Evolutionary conservation across 2,329 filamentous ascomycete species (phyloP), one percentile per base, ranked within the genome.

Genomic region (Colletotrichum limetticola): DNA sequence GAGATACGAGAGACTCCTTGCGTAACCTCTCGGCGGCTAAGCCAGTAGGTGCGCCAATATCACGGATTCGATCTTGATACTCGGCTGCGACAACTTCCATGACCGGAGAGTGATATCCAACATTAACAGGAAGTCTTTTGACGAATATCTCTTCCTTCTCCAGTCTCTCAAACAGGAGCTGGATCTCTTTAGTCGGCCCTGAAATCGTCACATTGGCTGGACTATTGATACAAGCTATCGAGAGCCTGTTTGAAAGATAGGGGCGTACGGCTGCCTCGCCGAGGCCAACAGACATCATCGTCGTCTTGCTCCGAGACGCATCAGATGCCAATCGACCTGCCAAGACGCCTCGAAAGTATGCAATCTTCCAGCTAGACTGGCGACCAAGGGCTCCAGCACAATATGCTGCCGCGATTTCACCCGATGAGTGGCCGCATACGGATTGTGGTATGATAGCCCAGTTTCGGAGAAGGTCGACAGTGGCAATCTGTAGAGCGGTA

Each of bases 371-470:
- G 2, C 85, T 84, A 7, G 77, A 77, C 56, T 82, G 75, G n/a
- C 78, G 78, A 2, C 80, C 79, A 22, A 86, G 77, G 7, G 79
- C 78, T 0, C 80, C 82, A 0, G 78, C 78, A 7, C 84, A 82
- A 66, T 82, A 85, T 0, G 85, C 84, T 7, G 85, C 85, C 0
- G 84, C 85, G 35, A 86, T 83, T 67, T 87, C 85, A 1, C 85
- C 85, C 0, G 85, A 86, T 0, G 85, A 86, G 72, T 87, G 85
- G 1, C 85, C 85, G 8, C 86, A 77, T 2, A 85, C 83, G 19
- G 79, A 74, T 2, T 71, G 68, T 0, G 84, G 82, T 0, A 56
- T 59, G 46, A 86, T 75, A 7, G 75, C 76, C 11, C 84, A 78
- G 1, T 79, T 79, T 16, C 65, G 62, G 4, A 86, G 74, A 5